These are phyloP conservation scores for Rubus parviflorus DNA, from an alignment of 306 rosid genomes.

Conservation along the genomic window DNA sequence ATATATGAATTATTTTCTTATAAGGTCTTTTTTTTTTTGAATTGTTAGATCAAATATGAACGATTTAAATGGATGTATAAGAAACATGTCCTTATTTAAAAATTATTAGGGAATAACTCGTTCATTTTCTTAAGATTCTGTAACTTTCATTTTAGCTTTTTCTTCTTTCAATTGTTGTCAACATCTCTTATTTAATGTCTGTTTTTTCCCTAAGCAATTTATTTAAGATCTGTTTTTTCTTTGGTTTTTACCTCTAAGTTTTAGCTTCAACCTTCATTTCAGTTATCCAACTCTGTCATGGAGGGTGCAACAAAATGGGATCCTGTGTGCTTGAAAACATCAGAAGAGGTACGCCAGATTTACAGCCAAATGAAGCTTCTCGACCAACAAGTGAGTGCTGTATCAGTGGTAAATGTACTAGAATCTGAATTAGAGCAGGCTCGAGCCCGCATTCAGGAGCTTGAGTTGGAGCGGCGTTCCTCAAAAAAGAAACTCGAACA, in stretches of 20 bases:
- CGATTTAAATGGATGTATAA: background rate
- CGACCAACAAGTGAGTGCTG: constrained; percentile 65
- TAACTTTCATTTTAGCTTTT: background rate
- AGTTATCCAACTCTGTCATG: constrained; percentile 65
- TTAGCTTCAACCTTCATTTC: constrained; percentile 58
- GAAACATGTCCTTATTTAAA: background rate
- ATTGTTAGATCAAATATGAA: background rate
- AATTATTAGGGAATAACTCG: background rate
- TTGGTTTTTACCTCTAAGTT: constrained; percentile 11
- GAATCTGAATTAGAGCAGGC: constrained; percentile 85
- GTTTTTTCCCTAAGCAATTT: background rate
- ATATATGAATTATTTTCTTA: background rate
- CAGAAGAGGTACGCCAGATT: constrained; percentile 57
- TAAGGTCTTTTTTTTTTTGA: background rate
- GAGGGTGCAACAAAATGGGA: constrained; percentile 96
- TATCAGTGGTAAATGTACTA: constrained; percentile 66
- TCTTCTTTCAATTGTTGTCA: background rate
- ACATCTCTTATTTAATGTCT: background rate
- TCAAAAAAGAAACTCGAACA: constrained; percentile 84
- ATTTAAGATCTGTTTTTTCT: constrained; percentile 7
- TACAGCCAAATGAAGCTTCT: constrained; percentile 61
- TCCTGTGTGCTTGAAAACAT: constrained; percentile 58
- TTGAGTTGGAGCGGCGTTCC: constrained; percentile 71
- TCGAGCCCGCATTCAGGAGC: constrained; percentile 65
- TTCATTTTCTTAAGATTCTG: background rate